Evolutionary conservation across 73 alveolate species (phyloP).

Genomic region (Durusdinium trenchii): DNA sequence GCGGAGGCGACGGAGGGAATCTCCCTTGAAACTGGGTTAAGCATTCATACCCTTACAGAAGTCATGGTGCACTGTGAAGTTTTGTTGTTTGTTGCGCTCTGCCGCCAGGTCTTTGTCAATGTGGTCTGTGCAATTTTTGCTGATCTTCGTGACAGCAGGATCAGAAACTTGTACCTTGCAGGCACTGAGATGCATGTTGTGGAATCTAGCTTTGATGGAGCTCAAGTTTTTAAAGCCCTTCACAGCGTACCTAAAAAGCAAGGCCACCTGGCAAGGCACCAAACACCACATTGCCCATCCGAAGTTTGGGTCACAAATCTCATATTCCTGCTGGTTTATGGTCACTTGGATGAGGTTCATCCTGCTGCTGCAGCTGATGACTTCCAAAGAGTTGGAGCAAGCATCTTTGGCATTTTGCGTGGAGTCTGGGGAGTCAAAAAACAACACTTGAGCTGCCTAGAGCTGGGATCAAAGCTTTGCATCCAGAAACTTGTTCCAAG

Average conservation of each 20-base stretch:
- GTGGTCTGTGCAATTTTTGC: slow-evolving; percentile 82
- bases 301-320: background rate
- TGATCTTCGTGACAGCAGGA: slow-evolving; percentile 58
- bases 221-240: background rate
- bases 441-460: too few species aligned
- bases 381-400: slow-evolving; percentile 69
- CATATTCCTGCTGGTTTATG: background rate
- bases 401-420: too few species aligned
- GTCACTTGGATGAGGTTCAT: background rate
- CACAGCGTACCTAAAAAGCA: background rate
- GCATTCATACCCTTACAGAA: too few species aligned
- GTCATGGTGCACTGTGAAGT: too few species aligned
- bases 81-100: background rate
- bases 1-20: slow-evolving; percentile 41
- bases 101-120: slow-evolving; percentile 58
- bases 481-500: too few species aligned
- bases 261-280: too few species aligned
- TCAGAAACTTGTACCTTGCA: slow-evolving; percentile 20
- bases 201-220: background rate
- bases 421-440: too few species aligned
- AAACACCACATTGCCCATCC: too few species aligned
- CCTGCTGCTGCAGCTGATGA: slow-evolving; percentile 75
- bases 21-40: too few species aligned
- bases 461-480: too few species aligned
- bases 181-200: background rate